Conservation (phyloP, 2,329 filamentous ascomycete genomes). For the Penicillium sp. region DNA sequence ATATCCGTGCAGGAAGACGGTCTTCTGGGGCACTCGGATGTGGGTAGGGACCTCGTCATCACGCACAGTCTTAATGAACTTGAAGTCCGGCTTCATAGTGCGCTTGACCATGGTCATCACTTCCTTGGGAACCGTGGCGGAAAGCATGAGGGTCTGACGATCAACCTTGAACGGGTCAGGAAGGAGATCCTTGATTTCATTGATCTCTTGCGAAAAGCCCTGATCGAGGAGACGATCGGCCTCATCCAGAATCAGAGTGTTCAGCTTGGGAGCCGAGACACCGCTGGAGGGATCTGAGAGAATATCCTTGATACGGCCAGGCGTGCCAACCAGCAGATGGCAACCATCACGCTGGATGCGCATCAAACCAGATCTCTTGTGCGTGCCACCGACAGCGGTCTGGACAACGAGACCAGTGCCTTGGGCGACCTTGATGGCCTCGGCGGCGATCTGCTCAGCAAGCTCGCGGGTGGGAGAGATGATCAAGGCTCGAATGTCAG, state of each 20-base stretch:
- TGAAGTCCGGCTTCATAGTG: constrained; percentile 81
- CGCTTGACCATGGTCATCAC: constrained; percentile 79
- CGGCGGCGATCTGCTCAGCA: constrained; percentile 69
- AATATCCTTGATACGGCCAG: constrained; percentile 84
- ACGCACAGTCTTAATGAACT: constrained; percentile 87
- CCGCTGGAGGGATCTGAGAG: constrained; percentile 68
- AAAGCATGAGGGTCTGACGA: constrained; percentile 93
- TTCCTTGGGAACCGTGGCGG: constrained; percentile 84
- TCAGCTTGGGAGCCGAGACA: constrained; percentile 68
- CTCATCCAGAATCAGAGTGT: constrained; percentile 68
- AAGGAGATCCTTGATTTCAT: constrained; percentile 65
- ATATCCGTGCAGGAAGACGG: constrained; percentile 70
- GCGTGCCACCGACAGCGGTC: constrained; percentile 89
- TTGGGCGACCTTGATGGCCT: constrained; percentile 71
- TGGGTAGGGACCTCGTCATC: constrained; percentile 86
- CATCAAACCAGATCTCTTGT: constrained; percentile 71
- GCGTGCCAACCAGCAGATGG: constrained; percentile 88
- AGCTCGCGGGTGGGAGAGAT: constrained; percentile 69
- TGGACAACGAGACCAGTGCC: constrained; percentile 72
- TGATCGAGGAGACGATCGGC: constrained; percentile 71
- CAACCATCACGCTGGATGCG: constrained; percentile 77
- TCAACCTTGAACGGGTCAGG: constrained; percentile 68
- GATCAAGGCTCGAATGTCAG: constrained; percentile 65
- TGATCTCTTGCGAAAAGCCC: constrained; percentile 71
- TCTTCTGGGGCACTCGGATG: constrained; percentile 78